Evolutionary conservation across 306 rosid genomes (phyloP), one percentile per base, ranked within the genome.

Genomic region (Acacia crassicarpa): DNA sequence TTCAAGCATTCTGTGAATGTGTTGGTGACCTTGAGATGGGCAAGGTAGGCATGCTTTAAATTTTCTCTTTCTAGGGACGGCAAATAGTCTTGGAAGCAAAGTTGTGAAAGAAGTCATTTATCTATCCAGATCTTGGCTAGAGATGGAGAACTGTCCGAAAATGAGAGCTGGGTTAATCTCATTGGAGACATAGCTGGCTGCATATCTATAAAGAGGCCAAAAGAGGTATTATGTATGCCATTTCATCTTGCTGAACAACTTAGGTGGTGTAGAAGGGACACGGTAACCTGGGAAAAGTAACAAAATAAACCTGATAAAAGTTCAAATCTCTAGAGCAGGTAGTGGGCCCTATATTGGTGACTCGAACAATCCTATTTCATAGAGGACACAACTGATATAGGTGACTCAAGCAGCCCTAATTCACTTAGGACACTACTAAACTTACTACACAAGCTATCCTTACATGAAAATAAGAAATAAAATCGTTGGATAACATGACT

Each of bases 1-100:
- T 95, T 79, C 98, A 93, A 89, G 98, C 98, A 35, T 93, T 95
- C 84, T 95, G 99, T 85, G 99, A 95, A 83, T 95, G 99, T 82
- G 98, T 93, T 78, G 98, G 99, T 83, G 99, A 95, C 84, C 93
- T 95, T 82, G 99, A 95, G 86, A 95, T 95, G 99, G 99, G 99
- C 87, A 95, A 95, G 99, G 99, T 95, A 85, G 77, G 65, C 63
- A 49, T 81, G 53, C 67, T 16, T 82, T 82, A 9, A 62, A 84
- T 49, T 49, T 79, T 45, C 76, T 79, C 30, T 74, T 58, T 77
- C 71, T 44, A 46, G 54, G 65, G 61, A 69, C 56, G 56, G 76
- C 76, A 49, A 76, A 58, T 77, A 74, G 65, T 80, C 65, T 66
- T 79, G 74, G 75, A 77, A 67, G 80, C 73, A 40, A 68, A 72